phyloP scores from a whole-genome alignment of 1,284 basidiomycete genomes.

The Ustanciosporium gigantosporum region DNA sequence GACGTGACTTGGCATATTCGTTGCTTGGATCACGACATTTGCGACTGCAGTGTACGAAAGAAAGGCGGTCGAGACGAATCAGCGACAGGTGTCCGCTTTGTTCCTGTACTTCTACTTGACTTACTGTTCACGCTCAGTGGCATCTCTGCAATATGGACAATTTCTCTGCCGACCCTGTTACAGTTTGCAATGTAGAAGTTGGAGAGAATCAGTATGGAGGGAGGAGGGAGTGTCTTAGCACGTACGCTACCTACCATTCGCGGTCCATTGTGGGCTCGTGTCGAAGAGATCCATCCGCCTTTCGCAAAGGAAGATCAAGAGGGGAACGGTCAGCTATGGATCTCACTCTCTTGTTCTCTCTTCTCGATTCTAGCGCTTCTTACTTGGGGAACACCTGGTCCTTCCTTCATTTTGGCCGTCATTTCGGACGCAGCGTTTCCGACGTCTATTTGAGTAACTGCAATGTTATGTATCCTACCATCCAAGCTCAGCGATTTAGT shows the following conservation, averaged over 20 bases:
- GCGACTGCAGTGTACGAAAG: constrained; percentile 27
- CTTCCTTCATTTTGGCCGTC: constrained; percentile 38
- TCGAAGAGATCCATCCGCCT: constrained; percentile 39
- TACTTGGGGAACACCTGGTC: constrained; percentile 38
- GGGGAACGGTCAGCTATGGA: neutral
- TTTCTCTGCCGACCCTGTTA: constrained; percentile 33
- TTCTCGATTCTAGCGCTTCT: neutral
- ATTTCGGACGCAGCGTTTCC: constrained; percentile 50
- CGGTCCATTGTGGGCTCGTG: constrained; percentile 44
- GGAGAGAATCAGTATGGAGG: neutral
- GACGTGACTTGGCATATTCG: constrained; percentile 46
- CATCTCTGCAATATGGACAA: constrained; percentile 46
- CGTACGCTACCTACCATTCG: constrained; percentile 22
- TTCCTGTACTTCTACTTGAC: constrained; percentile 5
- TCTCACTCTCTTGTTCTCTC: neutral
- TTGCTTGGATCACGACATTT: constrained; percentile 37
- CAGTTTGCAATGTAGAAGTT: neutral
- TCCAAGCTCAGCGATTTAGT: constrained; percentile 46
- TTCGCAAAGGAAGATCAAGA: neutral
- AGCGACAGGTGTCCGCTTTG: neutral
- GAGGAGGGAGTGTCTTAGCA: neutral
- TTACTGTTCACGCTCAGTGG: constrained; percentile 45
- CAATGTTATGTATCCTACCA: constrained; percentile 41
- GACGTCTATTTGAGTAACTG: constrained; percentile 48
- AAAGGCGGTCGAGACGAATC: no score